Evolutionary conservation across 768 basidiomycete genomes (phyloP).

Genomic region (Boletus rubroflammeus): DNA sequence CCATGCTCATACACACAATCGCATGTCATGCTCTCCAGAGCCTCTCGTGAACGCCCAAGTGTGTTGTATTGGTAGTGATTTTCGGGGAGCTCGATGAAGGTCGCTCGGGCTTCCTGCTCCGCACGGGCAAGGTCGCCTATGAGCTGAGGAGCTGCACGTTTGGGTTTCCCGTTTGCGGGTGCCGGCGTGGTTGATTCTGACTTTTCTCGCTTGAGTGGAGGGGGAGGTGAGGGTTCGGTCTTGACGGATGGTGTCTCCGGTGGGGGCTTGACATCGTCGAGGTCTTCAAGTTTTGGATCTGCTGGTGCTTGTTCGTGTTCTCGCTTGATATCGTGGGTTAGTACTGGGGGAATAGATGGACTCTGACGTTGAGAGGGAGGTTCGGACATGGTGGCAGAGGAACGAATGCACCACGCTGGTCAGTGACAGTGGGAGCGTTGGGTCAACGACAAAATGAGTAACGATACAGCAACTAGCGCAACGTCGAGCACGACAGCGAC

Average conservation of each 20-base stretch:
- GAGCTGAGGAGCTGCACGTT: constrained; percentile 53
- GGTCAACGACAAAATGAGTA: constrained; percentile 25
- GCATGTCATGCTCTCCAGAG: constrained; percentile 91
- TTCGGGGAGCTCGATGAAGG: constrained; percentile 67
- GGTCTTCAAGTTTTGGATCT: constrained; percentile 21
- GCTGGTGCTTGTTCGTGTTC: constrained; percentile 6
- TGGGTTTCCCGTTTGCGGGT: constrained; percentile 33
- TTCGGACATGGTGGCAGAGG: constrained; percentile 30
- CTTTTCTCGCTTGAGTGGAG: constrained; percentile 30
- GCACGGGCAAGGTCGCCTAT: constrained; percentile 80
- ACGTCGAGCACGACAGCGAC: constrained; percentile 18
- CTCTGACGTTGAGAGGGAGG: constrained; percentile 28
- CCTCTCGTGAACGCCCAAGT: constrained; percentile 83
- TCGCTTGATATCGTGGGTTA: constrained; percentile 11
- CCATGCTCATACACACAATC: constrained; percentile 85
- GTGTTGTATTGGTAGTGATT: constrained; percentile 88
- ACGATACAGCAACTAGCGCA: constrained; percentile 16
- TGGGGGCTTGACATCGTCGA: constrained; percentile 24
- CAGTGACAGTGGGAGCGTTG: constrained; percentile 13
- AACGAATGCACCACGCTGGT: constrained; percentile 14
- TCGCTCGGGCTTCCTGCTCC: constrained; percentile 63
- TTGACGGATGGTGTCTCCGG: constrained; percentile 28
- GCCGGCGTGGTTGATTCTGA: constrained; percentile 37
- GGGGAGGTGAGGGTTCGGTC: constrained; percentile 31
- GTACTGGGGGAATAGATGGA: constrained; percentile 16